Evolutionary conservation across 225 moss, liverwort and hornwort species (phyloP).

Genomic region (Anthoceros angustus): DNA sequence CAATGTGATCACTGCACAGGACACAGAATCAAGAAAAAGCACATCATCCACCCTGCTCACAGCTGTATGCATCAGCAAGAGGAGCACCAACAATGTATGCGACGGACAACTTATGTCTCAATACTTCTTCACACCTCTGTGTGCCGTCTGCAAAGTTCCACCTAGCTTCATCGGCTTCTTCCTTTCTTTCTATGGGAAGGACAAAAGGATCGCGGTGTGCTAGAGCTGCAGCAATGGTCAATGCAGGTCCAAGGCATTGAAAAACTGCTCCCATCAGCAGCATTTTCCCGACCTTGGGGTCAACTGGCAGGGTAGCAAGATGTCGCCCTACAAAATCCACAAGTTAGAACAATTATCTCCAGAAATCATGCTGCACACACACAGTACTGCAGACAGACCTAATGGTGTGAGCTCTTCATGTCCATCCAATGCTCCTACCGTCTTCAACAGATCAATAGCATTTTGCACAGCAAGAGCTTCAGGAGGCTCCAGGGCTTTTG

Average conservation of each 20-base stretch:
- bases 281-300: constrained; percentile 99
- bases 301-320: constrained; percentile 78
- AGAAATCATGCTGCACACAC: neutral
- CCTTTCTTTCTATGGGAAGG: constrained; percentile 83
- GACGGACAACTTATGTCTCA: neutral
- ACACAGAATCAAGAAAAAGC: neutral
- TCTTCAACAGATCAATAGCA: constrained; percentile 77
- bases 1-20: constrained; percentile 73
- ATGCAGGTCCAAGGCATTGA: constrained; percentile 89
- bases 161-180: constrained; percentile 92
- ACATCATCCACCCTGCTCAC: neutral
- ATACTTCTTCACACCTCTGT: constrained; percentile 37
- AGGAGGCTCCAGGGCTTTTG: constrained; percentile 94
- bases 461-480: constrained; percentile 94
- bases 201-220: constrained; percentile 97
- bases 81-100: neutral
- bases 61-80: constrained; percentile 4
- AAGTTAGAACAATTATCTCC: neutral
- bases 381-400: constrained; percentile 26
- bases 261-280: constrained; percentile 98
- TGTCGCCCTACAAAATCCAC: constrained; percentile 51
- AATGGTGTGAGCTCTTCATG: constrained; percentile 70
- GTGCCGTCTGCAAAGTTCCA: constrained; percentile 72
- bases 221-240: constrained; percentile 87
- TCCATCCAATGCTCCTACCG: constrained; percentile 72